These are phyloP conservation scores for Diutina rugosa DNA, from an alignment of 1,139 yeast genomes.

Conservation along the genomic window DNA sequence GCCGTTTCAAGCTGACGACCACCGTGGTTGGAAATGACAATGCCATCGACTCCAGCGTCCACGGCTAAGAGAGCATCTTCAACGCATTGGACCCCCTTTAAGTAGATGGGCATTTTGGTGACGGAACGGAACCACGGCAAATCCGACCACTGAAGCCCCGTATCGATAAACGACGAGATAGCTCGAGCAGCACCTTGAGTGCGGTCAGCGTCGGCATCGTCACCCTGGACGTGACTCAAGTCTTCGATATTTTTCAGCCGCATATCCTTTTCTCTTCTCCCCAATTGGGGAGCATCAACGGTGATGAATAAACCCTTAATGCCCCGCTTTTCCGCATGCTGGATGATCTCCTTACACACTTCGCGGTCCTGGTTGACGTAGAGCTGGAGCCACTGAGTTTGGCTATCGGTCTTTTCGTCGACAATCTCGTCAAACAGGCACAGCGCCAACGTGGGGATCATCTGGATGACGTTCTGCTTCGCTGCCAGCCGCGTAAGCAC, in stretches of 20 bases:
- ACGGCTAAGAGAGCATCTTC: slow-evolving; percentile 1
- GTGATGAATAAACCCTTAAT: slow-evolving; percentile 73
- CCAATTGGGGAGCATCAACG: slow-evolving; percentile 90
- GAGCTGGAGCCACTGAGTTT: slow-evolving; percentile 27
- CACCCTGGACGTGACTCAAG: slow-evolving; percentile 42
- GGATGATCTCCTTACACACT: slow-evolving; percentile 45
- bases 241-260: slow-evolving; percentile 27
- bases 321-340: slow-evolving; percentile 65
- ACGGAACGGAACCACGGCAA: slow-evolving; percentile 9
- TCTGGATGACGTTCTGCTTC: slow-evolving; percentile 34
- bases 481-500: slow-evolving; percentile 37
- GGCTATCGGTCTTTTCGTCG: slow-evolving; percentile 25
- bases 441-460: slow-evolving; percentile 45
- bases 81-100: slow-evolving; percentile 2
- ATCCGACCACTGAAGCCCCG: slow-evolving; percentile 42
- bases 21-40: slow-evolving; percentile 2
- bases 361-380: slow-evolving; percentile 37
- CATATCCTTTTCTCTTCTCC: slow-evolving; percentile 74
- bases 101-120: slow-evolving; percentile 2
- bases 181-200: slow-evolving; percentile 85
- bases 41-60: background rate
- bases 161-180: slow-evolving; percentile 66
- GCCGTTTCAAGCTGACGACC: slow-evolving; percentile 1
- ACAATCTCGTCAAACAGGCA: slow-evolving; percentile 44
- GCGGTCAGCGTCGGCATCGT: slow-evolving; percentile 42